Conservation (phyloP, 768 basidiomycete genomes). For the Pulveroboletus ravenelii region DNA sequence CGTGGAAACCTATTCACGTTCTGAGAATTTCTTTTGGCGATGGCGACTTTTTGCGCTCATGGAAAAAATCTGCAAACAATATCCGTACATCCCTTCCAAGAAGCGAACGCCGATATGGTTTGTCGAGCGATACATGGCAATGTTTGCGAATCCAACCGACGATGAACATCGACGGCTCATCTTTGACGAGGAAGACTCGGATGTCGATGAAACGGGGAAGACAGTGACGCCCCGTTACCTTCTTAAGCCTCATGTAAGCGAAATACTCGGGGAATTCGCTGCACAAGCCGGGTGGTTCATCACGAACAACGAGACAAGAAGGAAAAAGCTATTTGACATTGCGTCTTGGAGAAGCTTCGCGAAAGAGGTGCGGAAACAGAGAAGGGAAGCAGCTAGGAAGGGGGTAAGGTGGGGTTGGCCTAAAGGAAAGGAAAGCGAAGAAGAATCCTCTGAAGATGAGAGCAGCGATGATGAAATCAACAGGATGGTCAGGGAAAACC, state of each 20-base stretch:
- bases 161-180: slow-evolving; percentile 34
- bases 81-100: slow-evolving; percentile 31
- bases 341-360: slow-evolving; percentile 47
- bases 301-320: slow-evolving; percentile 38
- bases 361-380: slow-evolving; percentile 24
- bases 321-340: slow-evolving; percentile 37
- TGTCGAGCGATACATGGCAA: slow-evolving; percentile 37
- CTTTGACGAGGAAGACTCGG: slow-evolving; percentile 29
- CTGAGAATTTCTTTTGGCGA: slow-evolving; percentile 48
- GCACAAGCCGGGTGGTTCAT: slow-evolving; percentile 57
- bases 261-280: slow-evolving; percentile 49
- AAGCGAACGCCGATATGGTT: slow-evolving; percentile 49
- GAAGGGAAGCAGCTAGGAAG: slow-evolving; percentile 29
- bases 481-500: slow-evolving; percentile 19
- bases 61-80: slow-evolving; percentile 36
- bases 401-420: slow-evolving; percentile 22
- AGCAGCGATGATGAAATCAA: neutral
- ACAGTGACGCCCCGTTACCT: slow-evolving; percentile 36
- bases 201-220: slow-evolving; percentile 26
- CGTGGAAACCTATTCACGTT: slow-evolving; percentile 35
- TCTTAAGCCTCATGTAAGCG: slow-evolving; percentile 46
- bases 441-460: slow-evolving; percentile 6
- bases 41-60: slow-evolving; percentile 48
- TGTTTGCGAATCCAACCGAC: slow-evolving; percentile 23
- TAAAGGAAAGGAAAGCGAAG: slow-evolving; percentile 10